Evolutionary conservation across 1,284 basidiomycete species (phyloP), one percentile per base, ranked within the genome.

Genomic region (Hymenochaete sp.): DNA sequence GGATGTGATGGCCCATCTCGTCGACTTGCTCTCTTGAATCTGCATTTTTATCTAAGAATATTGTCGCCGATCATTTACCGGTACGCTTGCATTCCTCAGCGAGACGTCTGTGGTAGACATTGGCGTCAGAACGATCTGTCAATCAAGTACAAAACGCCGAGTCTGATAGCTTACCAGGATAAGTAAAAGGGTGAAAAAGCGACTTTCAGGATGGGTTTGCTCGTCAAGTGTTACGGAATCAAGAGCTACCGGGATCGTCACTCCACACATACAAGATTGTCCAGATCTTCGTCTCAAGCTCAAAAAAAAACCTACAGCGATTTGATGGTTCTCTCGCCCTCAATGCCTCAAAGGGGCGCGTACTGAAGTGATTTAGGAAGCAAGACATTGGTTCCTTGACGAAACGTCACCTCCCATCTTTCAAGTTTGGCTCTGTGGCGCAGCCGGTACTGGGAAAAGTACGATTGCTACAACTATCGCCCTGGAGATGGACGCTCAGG

Each of bases 391-490:
- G 22, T 14, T 41, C 13, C 24, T 41, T 4, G 28, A 26, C 18
- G 25, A 41, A 16, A 28, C 24, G n/a, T 10, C 14, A 4, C 39
- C 18, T 10, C 28, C 28, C 39, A 29, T 41, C 26, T n/a, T n/a
- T n/a, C n/a, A n/a, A n/a, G n/a, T 41, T 3, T 41, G 39, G 39
- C 27, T 41, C 8, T 13, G 25, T 9, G 39, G 39, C 13, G 39
- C 32, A 3, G 39, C 39, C 10, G 39, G 39, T 4, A 29, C 39
- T 18, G 39, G 39, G 7, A 41, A 41, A 22, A 41, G 39, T n/a
- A 41, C 39, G 25, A 29, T 41, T 25, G 14, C 13, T 19, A 28
- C 26, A 29, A 41, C 39, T 6, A 29, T 41, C 11, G 39, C 26
- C n/a, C n/a, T n/a, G n/a, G n/a, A n/a, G n/a, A n/a, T n/a, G n/a